These are phyloP conservation scores for Pseudocercospora cruenta DNA, from an alignment of 2,329 filamentous ascomycete species.

Conservation along the genomic window DNA sequence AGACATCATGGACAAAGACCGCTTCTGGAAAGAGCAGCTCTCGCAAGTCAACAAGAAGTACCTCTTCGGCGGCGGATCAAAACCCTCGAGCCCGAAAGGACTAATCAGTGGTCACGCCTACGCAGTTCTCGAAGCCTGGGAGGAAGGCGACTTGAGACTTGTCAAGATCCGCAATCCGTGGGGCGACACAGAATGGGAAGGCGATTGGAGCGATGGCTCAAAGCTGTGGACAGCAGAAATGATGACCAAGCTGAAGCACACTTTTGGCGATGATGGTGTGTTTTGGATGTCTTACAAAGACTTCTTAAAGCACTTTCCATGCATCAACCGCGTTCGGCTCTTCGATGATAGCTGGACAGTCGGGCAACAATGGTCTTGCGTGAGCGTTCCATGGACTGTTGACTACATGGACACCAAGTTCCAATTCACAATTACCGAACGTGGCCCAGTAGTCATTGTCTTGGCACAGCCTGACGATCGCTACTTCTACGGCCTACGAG, in stretches of 20 bases:
- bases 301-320: constrained; percentile 53
- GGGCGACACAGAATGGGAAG: constrained; percentile 80
- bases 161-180: constrained; percentile 70
- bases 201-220: constrained; percentile 79
- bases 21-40: constrained; percentile 82
- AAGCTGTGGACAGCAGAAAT: constrained; percentile 83
- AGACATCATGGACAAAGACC: constrained; percentile 76
- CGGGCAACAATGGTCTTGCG: constrained; percentile 63
- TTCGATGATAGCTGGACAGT: constrained; percentile 66
- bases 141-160: constrained; percentile 48
- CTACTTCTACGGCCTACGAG: constrained; percentile 62
- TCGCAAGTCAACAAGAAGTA: constrained; percentile 81
- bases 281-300: constrained; percentile 66
- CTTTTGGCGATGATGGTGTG: constrained; percentile 44
- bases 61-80: constrained; percentile 68
- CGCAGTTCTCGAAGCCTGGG: constrained; percentile 58
- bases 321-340: constrained; percentile 63
- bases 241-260: constrained; percentile 64
- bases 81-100: constrained; percentile 47
- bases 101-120: constrained; percentile 65
- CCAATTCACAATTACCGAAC: constrained; percentile 56
- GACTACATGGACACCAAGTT: constrained; percentile 66
- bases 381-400: constrained; percentile 63
- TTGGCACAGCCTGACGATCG: constrained; percentile 63
- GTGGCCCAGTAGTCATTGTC: constrained; percentile 60